Percentiles rank a stretch among this genome's conserved stretches.
These are phyloP conservation scores for Metschnikowia anglica DNA, from an alignment of 805 yeast species.

Conservation along the genomic window DNA sequence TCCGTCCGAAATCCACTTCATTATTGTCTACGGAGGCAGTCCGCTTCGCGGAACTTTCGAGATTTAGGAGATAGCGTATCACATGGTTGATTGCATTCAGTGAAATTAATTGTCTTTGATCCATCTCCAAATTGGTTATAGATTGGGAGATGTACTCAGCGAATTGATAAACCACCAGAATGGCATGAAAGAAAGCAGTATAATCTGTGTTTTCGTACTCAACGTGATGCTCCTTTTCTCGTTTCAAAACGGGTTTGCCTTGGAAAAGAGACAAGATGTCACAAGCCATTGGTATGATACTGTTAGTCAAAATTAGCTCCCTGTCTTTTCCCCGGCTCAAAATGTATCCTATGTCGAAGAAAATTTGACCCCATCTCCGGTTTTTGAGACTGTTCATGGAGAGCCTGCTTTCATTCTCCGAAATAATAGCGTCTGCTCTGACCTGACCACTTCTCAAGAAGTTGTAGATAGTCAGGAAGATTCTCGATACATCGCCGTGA, in stretches of 20 bases:
- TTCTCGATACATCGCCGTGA: conserved; percentile 63
- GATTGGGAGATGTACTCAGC: conserved; percentile 54
- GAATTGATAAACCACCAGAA: conserved; percentile 65
- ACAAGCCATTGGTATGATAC: conserved; percentile 57
- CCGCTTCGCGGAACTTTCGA: conserved; percentile 22
- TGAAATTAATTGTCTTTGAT: conserved; percentile 17
- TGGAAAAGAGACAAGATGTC: conserved; percentile 70
- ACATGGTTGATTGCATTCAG: conserved; percentile 34
- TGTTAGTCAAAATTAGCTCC: conserved; percentile 43
- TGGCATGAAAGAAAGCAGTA: conserved; percentile 64
- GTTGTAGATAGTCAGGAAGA: conserved; percentile 62
- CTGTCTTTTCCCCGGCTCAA: conserved; percentile 65
- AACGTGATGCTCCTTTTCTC: conserved; percentile 80
- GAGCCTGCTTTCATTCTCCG: conserved; percentile 32
- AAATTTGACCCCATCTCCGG: conserved; percentile 74
- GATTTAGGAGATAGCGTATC: conserved; percentile 26
- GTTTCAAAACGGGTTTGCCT: conserved; percentile 68
- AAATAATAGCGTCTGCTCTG: conserved; percentile 22
- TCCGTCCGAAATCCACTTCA: conserved; percentile 20
- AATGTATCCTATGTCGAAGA: conserved; percentile 76
- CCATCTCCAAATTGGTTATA: conserved; percentile 27
- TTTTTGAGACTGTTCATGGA: conserved; percentile 56
- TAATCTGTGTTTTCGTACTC: conserved; percentile 90
- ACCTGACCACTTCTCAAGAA: conserved; percentile 57
- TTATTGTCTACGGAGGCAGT: conserved; percentile 5